Base-by-base conservation (phyloP, 768 basidiomycete species). In the Serendipita sp. region DNA sequence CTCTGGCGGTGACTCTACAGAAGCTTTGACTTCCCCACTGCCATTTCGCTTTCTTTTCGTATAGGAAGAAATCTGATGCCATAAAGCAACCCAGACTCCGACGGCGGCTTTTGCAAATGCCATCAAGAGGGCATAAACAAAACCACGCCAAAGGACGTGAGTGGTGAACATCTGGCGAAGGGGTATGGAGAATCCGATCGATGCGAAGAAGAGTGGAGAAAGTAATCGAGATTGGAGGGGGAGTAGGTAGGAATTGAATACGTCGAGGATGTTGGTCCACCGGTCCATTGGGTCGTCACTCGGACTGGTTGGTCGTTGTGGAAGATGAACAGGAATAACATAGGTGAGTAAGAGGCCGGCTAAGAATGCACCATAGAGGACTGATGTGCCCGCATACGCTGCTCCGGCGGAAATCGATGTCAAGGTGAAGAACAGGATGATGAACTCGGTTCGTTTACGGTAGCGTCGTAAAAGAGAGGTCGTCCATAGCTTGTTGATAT, bases 181-280 rank as follows among this genome's bases (percentile, higher is more conserved):
- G 1, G 83, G 84, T 56, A 86, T 78, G 0, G 81, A 76, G 56
- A 74, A 76, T 1, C 85, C 86, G 51, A 87, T 83, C 44, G 82
- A 83, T 3, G 72, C 82, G 67, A 87, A 87, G 76, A 87, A 87
- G 2, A 86, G 70, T 1, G 86, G 86, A 0, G 78, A 76, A 30
- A 86, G 74, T 41, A 86, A 68, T 7, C 75, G 68, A 72, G 79
- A 83, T 3, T 76, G 67, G 1, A 56, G 24, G 37, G 67, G 32
- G 41, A 74, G 70, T 8, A 64, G 66, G 45, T 63, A 38, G 11
- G 48, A 16, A 13, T 5, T 32, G 45, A 18, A 34, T 18, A 76
- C 75, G 2, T 77, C 56, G 58, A 15, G n/a, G n/a, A 47, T 35
- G 46, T 24, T 51, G 30, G 8, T 16, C 38, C 15, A 37, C 8